Percentiles rank a stretch among this genome's conserved stretches.
Conservation (phyloP, 352 stramenopile genomes). For the Pythium dissotocum region DNA sequence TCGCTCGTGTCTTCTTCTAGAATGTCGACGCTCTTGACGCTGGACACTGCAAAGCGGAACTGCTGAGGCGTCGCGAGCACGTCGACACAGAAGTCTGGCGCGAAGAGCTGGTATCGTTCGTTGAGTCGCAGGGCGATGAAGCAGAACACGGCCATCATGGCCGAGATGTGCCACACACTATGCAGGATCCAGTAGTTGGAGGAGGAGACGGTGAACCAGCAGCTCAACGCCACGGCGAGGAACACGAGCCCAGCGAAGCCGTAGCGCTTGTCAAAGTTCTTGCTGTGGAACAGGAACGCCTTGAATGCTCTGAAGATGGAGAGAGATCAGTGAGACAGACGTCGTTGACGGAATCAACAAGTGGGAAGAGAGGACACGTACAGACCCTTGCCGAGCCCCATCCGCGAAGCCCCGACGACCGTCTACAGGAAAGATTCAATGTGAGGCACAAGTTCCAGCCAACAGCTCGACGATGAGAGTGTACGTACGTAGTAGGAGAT, state of each 20-base stretch:
- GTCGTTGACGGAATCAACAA: background rate
- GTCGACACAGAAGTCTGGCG: slow-evolving; percentile 29
- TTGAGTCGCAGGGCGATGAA: slow-evolving; percentile 32
- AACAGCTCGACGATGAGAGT: background rate
- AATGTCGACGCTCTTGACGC: slow-evolving; percentile 30
- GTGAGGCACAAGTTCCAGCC: background rate
- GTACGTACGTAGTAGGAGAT: slow-evolving; percentile 39
- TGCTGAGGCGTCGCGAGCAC: slow-evolving; percentile 31
- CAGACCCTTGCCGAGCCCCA: slow-evolving; percentile 26
- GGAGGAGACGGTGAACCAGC: slow-evolving; percentile 31
- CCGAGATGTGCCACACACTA: slow-evolving; percentile 39
- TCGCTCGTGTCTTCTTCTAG: slow-evolving; percentile 24
- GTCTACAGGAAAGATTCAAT: background rate
- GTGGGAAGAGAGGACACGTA: slow-evolving; percentile 10
- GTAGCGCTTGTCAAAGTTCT: slow-evolving; percentile 39
- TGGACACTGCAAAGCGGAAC: slow-evolving; percentile 28
- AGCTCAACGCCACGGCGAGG: slow-evolving; percentile 28
- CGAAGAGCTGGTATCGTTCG: slow-evolving; percentile 37
- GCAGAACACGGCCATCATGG: slow-evolving; percentile 35
- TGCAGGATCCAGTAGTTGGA: slow-evolving; percentile 42
- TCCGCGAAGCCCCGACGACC: slow-evolving; percentile 19
- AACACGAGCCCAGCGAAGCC: slow-evolving; percentile 26
- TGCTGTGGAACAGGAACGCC: slow-evolving; percentile 34
- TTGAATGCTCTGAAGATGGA: slow-evolving; percentile 21
- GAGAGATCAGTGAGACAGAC: background rate